Percentiles rank a stretch among this genome's conserved stretches.
Evolutionary conservation across 1,284 basidiomycete genomes (phyloP).

Genomic region (Megacollybia platyphylla): DNA sequence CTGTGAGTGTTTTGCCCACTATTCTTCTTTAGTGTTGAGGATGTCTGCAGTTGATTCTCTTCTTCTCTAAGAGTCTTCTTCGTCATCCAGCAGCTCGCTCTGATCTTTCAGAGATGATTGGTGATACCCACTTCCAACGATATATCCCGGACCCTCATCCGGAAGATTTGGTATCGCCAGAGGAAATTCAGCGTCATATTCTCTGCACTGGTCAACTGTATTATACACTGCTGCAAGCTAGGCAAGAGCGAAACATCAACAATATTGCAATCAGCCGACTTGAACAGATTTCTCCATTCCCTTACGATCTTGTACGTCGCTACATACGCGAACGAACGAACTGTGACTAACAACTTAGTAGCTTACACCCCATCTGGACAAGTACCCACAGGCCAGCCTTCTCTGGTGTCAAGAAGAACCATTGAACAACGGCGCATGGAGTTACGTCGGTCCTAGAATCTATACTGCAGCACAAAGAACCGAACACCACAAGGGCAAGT

Average conservation of each 20-base stretch:
- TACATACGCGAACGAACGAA: neutral
- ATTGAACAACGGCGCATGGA: conserved; percentile 89
- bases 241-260: conserved; percentile 81
- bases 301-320: conserved; percentile 73
- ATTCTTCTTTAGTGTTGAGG: neutral
- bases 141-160: conserved; percentile 83
- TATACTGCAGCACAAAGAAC: conserved; percentile 77
- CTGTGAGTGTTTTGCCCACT: conserved; percentile 30
- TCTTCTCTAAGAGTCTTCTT: conserved; percentile 94
- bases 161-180: conserved; percentile 60
- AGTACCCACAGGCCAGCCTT: conserved; percentile 89
- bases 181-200: conserved; percentile 87
- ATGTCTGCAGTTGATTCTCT: conserved; percentile 59
- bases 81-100: conserved; percentile 91
- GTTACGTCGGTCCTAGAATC: conserved; percentile 83
- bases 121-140: conserved; percentile 84
- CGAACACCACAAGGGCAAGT: conserved; percentile 83
- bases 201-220: conserved; percentile 91
- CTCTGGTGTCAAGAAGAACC: conserved; percentile 93
- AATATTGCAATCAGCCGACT: conserved; percentile 90
- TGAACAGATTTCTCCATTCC: conserved; percentile 94
- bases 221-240: conserved; percentile 78
- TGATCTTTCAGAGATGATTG: conserved; percentile 77
- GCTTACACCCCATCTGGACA: conserved; percentile 84
- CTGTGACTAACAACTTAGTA: conserved; percentile 15